phyloP scores from a whole-genome alignment of 345 rosid genomes.

The Balakata baccata region DNA sequence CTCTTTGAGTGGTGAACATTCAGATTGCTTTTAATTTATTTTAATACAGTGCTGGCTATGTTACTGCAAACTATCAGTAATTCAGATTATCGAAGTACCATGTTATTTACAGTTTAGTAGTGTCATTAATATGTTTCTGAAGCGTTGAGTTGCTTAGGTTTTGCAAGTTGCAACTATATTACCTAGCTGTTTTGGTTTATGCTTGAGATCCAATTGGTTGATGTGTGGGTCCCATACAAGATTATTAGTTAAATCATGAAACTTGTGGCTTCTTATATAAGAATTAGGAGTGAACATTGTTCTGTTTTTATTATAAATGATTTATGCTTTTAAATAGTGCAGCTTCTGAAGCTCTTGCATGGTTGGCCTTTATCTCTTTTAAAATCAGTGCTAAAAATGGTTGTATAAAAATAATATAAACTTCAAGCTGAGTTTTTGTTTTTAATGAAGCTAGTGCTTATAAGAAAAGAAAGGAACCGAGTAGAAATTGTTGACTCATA shows the following conservation, averaged over 20 bases:
- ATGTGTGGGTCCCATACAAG: background rate
- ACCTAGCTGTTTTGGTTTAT: background rate
- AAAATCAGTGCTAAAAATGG: too few species aligned
- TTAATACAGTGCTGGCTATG: too few species aligned
- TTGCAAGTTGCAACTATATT: background rate
- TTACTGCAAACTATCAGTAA: background rate
- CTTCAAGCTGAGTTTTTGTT: too few species aligned
- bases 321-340: background rate
- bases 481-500: background rate
- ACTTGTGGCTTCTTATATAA: background rate
- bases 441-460: background rate
- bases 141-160: background rate
- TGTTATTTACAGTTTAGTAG: background rate
- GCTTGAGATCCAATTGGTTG: background rate
- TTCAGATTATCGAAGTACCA: background rate
- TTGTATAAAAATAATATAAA: too few species aligned
- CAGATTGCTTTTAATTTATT: background rate
- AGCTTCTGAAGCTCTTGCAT: background rate
- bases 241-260: background rate
- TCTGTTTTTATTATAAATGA: background rate
- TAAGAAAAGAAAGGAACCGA: background rate
- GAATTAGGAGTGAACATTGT: background rate
- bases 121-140: background rate
- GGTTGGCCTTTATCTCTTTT: too few species aligned
- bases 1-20: background rate